Evolutionary conservation across 371 early-diverging fungal genomes (phyloP).

Genomic region (Actinomucor elegans): DNA sequence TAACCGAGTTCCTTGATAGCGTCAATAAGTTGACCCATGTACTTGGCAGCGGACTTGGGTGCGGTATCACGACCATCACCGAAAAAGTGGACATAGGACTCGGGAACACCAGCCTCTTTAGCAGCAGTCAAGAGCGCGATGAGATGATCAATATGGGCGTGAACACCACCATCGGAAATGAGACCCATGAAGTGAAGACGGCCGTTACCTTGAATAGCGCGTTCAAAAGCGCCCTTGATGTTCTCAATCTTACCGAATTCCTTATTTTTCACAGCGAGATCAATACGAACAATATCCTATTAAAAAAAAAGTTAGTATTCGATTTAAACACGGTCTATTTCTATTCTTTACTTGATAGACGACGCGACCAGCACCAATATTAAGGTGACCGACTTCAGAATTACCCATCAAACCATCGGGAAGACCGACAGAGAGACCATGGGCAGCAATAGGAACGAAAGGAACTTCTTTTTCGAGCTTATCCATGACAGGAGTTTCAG

Average conservation of each 20-base stretch:
- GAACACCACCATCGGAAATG: conserved; percentile 99
- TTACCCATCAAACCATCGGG: conserved; percentile 99
- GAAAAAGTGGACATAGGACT: conserved; percentile 95
- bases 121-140: conserved; percentile 82
- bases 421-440: conserved; percentile 97
- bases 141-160: conserved; percentile 97
- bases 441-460: conserved; percentile 85
- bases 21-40: conserved; percentile 73
- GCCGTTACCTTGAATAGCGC: conserved; percentile 83
- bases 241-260: conserved; percentile 71
- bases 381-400: conserved; percentile 99
- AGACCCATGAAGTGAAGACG: conserved; percentile 97
- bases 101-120: conserved; percentile 81
- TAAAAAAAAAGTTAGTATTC: background rate
- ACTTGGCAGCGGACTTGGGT: conserved; percentile 82
- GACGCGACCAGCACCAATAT: conserved; percentile 99
- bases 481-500: conserved; percentile 94
- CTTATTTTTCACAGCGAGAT: conserved; percentile 84
- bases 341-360: conserved; percentile 86
- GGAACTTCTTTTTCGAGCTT: conserved; percentile 74
- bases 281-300: conserved; percentile 97
- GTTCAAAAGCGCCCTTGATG: conserved; percentile 82
- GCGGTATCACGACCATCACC: conserved; percentile 99
- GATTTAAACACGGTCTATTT: background rate
- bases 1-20: conserved; percentile 65